phyloP scores from a whole-genome alignment of 345 rosid species.

The Isatis tinctoria region DNA sequence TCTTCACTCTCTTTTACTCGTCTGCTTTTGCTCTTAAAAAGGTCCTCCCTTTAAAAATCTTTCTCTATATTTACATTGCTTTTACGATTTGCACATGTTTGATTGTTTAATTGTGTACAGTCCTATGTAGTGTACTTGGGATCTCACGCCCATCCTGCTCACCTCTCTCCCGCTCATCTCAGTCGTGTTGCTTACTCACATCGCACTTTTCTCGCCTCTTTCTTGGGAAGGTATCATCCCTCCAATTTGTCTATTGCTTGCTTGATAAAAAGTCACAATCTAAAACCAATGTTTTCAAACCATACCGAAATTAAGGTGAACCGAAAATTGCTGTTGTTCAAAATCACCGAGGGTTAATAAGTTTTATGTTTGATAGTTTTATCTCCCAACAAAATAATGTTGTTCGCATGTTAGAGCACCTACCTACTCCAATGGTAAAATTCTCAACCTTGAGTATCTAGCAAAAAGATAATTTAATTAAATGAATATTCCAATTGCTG shows the following conservation, averaged over 20 bases:
- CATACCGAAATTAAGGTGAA: too few relatives aligned
- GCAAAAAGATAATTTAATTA: too few relatives aligned
- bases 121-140: constrained; percentile 71
- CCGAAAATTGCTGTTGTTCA: too few relatives aligned
- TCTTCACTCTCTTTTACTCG: constrained; percentile 21
- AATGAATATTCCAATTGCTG: too few relatives aligned
- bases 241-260: neutral
- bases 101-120: constrained; percentile 14
- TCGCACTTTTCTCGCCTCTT: constrained; percentile 45
- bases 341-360: too few relatives aligned
- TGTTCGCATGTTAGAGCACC: too few relatives aligned
- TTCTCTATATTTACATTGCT: neutral
- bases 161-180: constrained; percentile 33
- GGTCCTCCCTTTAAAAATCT: constrained; percentile 26
- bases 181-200: constrained; percentile 40
- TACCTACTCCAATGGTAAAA: too few relatives aligned
- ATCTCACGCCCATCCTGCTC: constrained; percentile 50
- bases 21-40: constrained; percentile 43
- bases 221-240: constrained; percentile 44
- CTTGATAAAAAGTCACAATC: too few relatives aligned
- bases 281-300: too few relatives aligned
- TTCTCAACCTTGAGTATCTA: too few relatives aligned
- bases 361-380: too few relatives aligned
- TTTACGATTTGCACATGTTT: neutral
- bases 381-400: too few relatives aligned